Evolutionary conservation across 495 filamentous ascomycete genomes (phyloP), one percentile per base, ranked within the genome.

Genomic region (Cercophora sp.): DNA sequence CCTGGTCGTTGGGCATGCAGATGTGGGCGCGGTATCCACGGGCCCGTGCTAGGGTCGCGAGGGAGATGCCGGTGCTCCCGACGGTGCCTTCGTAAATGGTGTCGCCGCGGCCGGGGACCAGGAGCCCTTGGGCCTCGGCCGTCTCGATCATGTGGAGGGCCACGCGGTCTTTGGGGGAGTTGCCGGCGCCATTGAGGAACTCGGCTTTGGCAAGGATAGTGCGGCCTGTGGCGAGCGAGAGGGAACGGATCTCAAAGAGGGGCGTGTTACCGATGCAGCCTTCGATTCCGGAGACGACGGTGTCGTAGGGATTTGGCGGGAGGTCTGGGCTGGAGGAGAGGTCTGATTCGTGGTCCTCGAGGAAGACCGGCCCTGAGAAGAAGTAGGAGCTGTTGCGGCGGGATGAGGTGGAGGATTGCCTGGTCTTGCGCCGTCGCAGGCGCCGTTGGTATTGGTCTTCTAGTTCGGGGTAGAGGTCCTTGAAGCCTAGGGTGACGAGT

Each of bases 81-180:
- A 95, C 92, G 5, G 94, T 99, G 41, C 94, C 93, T 72, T 99
- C 93, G 71, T 97, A 99, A 60, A 99, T 87, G 18, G 85, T 90
- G 62, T 97, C 94, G 49, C 91, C 92, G 19, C 85, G 83, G 60
- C 86, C 73, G 0, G 94, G 93, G 4, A 73, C 80, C 43, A 99
- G 70, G 8, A 91, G 75, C 3, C 89, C 90, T 48, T 79, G 70
- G 58, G 83, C 78, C 73, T 97, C 91, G 27, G 94, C 93, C 72
- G 78, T 80, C 40, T 84, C 64, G 61, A 97, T 93, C 75, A 96
- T 92, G 67, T 81, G 88, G 31, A 96, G 71, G 4, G 94, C 93
- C 4, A 97, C 93, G 25, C 93, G 82, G 65, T 99, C 93, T 63
- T 99, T 99, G 13, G 94, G 90, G 59, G 89, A 95, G 51, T 88